Base-by-base conservation (phyloP, 2,329 filamentous ascomycete genomes). In the Xylariales sp. region DNA sequence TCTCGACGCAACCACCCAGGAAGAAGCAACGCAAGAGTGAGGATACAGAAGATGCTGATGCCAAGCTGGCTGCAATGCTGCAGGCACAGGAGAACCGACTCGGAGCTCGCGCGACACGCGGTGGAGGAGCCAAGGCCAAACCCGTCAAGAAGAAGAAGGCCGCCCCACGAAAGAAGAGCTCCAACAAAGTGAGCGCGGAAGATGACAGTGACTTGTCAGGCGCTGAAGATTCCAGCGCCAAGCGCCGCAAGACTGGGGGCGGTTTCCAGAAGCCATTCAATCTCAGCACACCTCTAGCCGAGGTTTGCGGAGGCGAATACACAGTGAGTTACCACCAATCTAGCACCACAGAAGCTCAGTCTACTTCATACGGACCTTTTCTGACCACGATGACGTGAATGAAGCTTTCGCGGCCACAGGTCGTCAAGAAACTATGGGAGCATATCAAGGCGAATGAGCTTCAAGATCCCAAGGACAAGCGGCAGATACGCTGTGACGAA, bases 361-460 rank as follows among this genome's bases (percentile, higher is more conserved):
- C n/a, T n/a, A n/a, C n/a, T n/a, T n/a, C n/a, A n/a, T n/a, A n/a
- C n/a, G n/a, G n/a, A n/a, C n/a, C n/a, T n/a, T n/a, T n/a, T n/a
- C n/a, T n/a, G n/a, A n/a, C n/a, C n/a, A n/a, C n/a, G n/a, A n/a
- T n/a, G n/a, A n/a, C n/a, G n/a, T n/a, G n/a, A n/a, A n/a, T n/a
- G 21, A 55, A 95, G 81, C 77, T 98, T 16, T 95, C 93, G 13
- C 85, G 93, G 28, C 91, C 93, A 0, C 89, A 97, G 61, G 91
- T 91, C 0, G 93, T 98, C 52, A 97, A 97, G 70, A 86, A 86
- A 59, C 82, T 98, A 38, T 98, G 93, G 93, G 83, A 85, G 44
- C 89, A 98, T 56, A 95, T 98, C 66, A 95, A 94, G 55, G 79
- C 73, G 42, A 82, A 90, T 49, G 77, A 89, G 28, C 79, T 98